Evolutionary conservation across 106 monocot species (phyloP), one percentile per base, ranked within the genome.

Genomic region (Dioscorea dumetorum): DNA sequence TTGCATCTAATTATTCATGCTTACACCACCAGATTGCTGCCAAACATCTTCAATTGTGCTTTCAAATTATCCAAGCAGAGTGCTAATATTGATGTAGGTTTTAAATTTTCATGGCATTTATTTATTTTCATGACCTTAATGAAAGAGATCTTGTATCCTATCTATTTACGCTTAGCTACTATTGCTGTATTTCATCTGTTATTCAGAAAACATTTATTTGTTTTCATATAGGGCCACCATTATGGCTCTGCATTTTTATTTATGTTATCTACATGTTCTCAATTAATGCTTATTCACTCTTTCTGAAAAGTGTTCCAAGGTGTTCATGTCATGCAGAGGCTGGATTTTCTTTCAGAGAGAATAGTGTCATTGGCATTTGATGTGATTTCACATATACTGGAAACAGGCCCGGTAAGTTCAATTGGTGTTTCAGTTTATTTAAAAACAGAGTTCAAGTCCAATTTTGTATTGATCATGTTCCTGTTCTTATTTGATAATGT

Each of bases 301-400:
- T 41, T 41, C 9, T 41, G 10, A 24, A 67, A 20, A 24, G 4
- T 33, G n/a, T 67, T 50, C 48, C 74, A 50, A 80, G 11, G 62
- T 16, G 24, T 61, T 4, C 33, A 73, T 18, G 22, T 22, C 48
- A 24, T 77, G 62, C 87, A 91, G 91, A 80, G 64, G 34, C 70
- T 91, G n/a, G 80, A 80, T 70, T 64, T 68, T 74, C 48, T 74
- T 13, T 72, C 87, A 60, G 87, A 91, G 77, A 68, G 87, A 72
- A 82, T 91, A 66, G 57, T 87, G 74, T 87, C 91, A 33, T 76
- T 91, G 68, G 80, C 91, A 49, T 84, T 91, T 74, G 91, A 91
- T 84, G 84, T 87, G 15, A 87, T 91, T 48, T 84, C 91, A 23
- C 84, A 82, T 87, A 72, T 91, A 61, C 22, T 87, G 51, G 84